A percentile compares a stretch with the other conserved stretches of the same genome.
phyloP scores from a whole-genome alignment of 2,329 filamentous ascomycete species.

The Leptographium procerum region DNA sequence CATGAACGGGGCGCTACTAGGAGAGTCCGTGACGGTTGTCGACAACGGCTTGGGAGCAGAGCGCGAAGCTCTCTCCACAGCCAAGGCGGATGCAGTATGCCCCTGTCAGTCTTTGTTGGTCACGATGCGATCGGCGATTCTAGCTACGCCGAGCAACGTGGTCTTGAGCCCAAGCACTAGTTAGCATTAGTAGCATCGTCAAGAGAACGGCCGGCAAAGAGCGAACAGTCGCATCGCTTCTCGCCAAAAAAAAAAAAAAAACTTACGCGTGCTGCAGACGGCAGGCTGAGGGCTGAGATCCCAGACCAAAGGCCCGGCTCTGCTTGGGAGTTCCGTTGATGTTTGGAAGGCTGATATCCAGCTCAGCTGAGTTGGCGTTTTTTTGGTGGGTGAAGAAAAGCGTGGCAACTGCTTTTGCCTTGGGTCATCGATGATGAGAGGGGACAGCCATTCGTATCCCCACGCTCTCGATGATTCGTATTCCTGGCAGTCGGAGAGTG shows the following conservation, averaged over 20 bases:
- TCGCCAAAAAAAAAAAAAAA: neutral
- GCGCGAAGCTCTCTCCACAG: conserved; percentile 16
- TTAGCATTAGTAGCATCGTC: neutral
- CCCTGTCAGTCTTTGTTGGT: neutral
- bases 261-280: too few relatives aligned
- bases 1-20: neutral
- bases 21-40: neutral
- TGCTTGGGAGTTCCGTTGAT: neutral
- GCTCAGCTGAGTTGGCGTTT: neutral
- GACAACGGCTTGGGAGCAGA: conserved; percentile 14
- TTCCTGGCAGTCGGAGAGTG: too few relatives aligned
- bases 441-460: neutral
- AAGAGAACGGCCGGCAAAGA: neutral
- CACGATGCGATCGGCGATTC: neutral
- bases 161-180: neutral
- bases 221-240: neutral
- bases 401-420: neutral
- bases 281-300: neutral
- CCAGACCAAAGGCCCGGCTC: neutral
- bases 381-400: neutral
- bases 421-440: conserved; percentile 1
- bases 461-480: too few relatives aligned
- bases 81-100: conserved; percentile 4
- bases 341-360: neutral
- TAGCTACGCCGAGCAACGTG: neutral